Evolutionary conservation across 768 basidiomycete species (phyloP).

Genomic region (Boletellus ananas): DNA sequence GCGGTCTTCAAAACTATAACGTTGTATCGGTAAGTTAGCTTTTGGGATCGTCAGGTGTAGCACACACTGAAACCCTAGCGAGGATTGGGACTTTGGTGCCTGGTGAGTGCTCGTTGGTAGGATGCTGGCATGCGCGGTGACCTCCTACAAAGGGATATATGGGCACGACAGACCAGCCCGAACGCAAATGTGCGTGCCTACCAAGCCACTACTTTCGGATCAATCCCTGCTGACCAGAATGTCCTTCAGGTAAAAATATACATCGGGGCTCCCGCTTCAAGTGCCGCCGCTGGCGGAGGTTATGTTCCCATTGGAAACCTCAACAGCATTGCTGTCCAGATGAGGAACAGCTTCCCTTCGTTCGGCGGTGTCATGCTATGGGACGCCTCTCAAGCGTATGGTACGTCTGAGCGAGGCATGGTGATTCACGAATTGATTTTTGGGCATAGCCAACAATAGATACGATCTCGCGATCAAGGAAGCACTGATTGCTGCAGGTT

Average conservation of each 20-base stretch:
- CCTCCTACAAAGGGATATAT: constrained; percentile 38
- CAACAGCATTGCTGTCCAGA: constrained; percentile 30
- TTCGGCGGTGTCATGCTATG: constrained; percentile 46
- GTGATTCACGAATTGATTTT: constrained; percentile 3
- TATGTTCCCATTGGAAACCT: constrained; percentile 34
- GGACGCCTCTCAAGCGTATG: constrained; percentile 42
- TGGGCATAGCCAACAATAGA: constrained; percentile 46
- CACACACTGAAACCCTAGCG: background rate
- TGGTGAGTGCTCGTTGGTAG: constrained; percentile 19
- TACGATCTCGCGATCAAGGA: constrained; percentile 62
- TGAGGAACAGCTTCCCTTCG: constrained; percentile 38
- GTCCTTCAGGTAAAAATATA: constrained; percentile 37
- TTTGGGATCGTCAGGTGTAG: background rate
- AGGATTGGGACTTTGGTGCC: constrained; percentile 47
- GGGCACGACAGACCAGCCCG: constrained; percentile 39
- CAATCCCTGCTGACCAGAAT: constrained; percentile 1
- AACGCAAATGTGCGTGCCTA: constrained; percentile 35
- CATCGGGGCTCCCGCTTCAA: constrained; percentile 41
- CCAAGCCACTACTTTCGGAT: background rate
- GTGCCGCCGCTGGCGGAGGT: constrained; percentile 40
- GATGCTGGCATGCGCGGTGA: constrained; percentile 1
- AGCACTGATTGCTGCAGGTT: constrained; percentile 54
- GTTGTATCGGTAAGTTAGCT: constrained; percentile 44
- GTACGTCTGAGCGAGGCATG: constrained; percentile 8
- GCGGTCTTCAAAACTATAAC: constrained; percentile 48